A percentile compares a stretch with the other conserved stretches of the same genome.
phyloP scores from a whole-genome alignment of 2,329 filamentous ascomycete species.

The Pseudogymnoascus sp. region DNA sequence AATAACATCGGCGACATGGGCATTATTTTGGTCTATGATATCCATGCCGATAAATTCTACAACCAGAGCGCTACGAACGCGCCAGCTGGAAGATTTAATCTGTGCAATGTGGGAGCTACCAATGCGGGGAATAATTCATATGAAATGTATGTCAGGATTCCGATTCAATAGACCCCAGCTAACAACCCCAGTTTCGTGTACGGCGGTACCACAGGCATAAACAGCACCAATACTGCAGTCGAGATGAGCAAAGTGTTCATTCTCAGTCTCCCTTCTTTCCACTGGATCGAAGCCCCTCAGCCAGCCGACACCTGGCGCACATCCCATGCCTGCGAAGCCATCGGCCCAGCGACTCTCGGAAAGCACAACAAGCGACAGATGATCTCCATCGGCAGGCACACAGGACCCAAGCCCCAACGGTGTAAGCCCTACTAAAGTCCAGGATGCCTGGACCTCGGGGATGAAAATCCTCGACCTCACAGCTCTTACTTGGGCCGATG shows the following conservation, averaged over 20 bases:
- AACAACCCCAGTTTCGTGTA: slow-evolving; percentile 11
- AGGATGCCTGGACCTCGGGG: slow-evolving; percentile 5
- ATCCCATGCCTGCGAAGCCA: slow-evolving; percentile 14
- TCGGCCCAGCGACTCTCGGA: slow-evolving; percentile 11
- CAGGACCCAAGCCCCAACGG: neutral
- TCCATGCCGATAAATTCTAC: slow-evolving; percentile 13
- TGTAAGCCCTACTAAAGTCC: neutral
- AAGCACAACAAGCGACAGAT: slow-evolving; percentile 15
- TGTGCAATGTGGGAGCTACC: slow-evolving; percentile 11
- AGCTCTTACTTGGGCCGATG: slow-evolving; percentile 13
- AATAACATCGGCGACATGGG: neutral
- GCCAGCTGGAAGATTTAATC: slow-evolving; percentile 6
- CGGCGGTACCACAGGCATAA: neutral
- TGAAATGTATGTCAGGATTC: slow-evolving; percentile 15
- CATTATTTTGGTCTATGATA: slow-evolving; percentile 14
- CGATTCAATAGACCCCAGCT: neutral
- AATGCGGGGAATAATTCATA: slow-evolving; percentile 13
- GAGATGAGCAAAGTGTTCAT: slow-evolving; percentile 17
- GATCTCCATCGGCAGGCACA: slow-evolving; percentile 16
- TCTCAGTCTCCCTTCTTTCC: slow-evolving; percentile 19
- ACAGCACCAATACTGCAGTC: neutral
- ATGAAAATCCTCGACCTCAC: slow-evolving; percentile 19
- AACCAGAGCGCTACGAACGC: slow-evolving; percentile 11
- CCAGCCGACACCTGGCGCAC: slow-evolving; percentile 13
- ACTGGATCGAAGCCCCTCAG: slow-evolving; percentile 17